A percentile compares a stretch with the other conserved stretches of the same genome.
These are phyloP conservation scores for Talaromyces ruber DNA, from an alignment of 495 filamentous ascomycete genomes.

Conservation along the genomic window DNA sequence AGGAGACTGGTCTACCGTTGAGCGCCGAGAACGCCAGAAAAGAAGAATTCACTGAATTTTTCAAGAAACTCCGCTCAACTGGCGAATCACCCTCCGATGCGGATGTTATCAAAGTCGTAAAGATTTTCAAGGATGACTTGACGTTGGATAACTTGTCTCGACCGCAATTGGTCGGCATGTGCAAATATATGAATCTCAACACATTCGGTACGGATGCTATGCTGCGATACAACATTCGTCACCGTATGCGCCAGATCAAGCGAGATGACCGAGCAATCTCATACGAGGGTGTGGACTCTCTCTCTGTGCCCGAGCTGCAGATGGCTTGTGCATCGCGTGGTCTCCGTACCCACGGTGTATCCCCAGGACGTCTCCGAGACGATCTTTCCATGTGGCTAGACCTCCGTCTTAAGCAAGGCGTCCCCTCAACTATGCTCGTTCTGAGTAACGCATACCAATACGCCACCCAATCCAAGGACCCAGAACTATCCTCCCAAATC, in stretches of 20 bases:
- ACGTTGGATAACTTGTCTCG: conserved; percentile 95
- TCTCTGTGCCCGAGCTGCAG: conserved; percentile 90
- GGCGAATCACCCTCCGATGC: conserved; percentile 80
- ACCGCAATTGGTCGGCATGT: conserved; percentile 94
- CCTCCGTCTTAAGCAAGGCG: conserved; percentile 81
- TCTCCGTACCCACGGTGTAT: conserved; percentile 85
- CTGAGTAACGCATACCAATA: conserved; percentile 98
- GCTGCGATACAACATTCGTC: conserved; percentile 94
- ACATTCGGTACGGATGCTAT: conserved; percentile 94
- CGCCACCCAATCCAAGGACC: conserved; percentile 71
- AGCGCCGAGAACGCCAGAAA: conserved; percentile 78
- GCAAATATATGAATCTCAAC: conserved; percentile 96
- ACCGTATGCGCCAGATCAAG: conserved; percentile 99
- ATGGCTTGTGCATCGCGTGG: conserved; percentile 84
- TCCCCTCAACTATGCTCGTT: conserved; percentile 90
- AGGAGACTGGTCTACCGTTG: conserved; percentile 85
- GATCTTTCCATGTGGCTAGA: conserved; percentile 95
- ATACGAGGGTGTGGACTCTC: conserved; percentile 87
- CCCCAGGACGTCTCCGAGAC: conserved; percentile 76
- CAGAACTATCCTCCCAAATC: conserved; percentile 81
- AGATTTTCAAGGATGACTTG: conserved; percentile 97
- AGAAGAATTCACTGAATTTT: conserved; percentile 96
- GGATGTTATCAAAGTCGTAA: conserved; percentile 98
- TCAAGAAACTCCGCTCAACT: conserved; percentile 89
- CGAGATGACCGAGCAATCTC: conserved; percentile 91